A percentile compares a stretch with the other conserved stretches of the same genome.
Evolutionary conservation across 2,329 filamentous ascomycete genomes (phyloP).

Genomic region (Pestalotiopsis sp.): DNA sequence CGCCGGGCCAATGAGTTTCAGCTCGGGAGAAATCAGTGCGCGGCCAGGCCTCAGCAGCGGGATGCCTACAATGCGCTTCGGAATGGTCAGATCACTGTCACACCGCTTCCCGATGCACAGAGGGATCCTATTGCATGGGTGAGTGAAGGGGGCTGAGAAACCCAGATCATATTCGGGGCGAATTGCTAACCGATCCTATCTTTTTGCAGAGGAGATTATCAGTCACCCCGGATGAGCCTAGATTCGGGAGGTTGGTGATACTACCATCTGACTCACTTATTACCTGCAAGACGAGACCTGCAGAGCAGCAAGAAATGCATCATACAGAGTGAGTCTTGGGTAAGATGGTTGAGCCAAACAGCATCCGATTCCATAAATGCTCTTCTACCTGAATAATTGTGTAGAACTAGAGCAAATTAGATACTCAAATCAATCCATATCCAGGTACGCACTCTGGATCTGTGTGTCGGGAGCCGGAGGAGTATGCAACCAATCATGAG

Average conservation of each 20-base stretch:
- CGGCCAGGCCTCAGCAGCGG: neutral
- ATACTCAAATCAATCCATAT: too few relatives aligned
- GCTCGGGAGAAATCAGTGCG: neutral
- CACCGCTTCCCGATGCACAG: neutral
- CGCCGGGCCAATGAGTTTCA: neutral
- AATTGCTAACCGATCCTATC: neutral
- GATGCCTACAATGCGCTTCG: neutral
- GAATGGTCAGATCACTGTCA: neutral
- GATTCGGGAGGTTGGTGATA: neutral
- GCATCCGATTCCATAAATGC: neutral
- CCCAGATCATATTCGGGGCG: neutral
- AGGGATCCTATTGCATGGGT: neutral
- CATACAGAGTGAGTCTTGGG: neutral
- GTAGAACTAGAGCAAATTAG: too few relatives aligned
- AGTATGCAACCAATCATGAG: too few relatives aligned
- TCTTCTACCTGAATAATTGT: too few relatives aligned
- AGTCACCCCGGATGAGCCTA: neutral
- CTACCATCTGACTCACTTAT: neutral
- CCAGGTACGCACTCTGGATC: too few relatives aligned
- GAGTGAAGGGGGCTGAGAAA: neutral
- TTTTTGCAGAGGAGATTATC: neutral
- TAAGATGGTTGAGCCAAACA: neutral
- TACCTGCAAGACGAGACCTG: neutral
- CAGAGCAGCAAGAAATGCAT: neutral
- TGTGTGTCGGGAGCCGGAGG: too few relatives aligned